phyloP scores from a whole-genome alignment of 306 rosid genomes.

The Biancaea sappan region DNA sequence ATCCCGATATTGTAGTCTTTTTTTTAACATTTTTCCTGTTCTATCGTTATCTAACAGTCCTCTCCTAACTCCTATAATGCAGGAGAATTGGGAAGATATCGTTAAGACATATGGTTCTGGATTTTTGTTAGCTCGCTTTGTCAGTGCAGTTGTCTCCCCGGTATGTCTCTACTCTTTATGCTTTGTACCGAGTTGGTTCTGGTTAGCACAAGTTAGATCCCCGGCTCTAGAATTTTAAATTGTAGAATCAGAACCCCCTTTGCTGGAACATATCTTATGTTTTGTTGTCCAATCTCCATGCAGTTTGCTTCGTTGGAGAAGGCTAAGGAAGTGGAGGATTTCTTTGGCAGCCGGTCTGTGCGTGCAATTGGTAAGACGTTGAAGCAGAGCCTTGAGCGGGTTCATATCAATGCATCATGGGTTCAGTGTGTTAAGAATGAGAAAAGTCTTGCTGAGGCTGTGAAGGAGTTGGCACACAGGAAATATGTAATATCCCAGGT shows the following conservation, averaged over 20 bases:
- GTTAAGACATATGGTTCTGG: slow-evolving; percentile 73
- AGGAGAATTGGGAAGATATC: slow-evolving; percentile 77
- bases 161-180: slow-evolving; percentile 48
- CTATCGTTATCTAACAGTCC: not conserved
- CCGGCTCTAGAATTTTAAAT: not conserved
- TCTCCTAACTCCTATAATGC: slow-evolving; percentile 36
- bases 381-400: slow-evolving; percentile 89
- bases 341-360: slow-evolving; percentile 57
- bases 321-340: slow-evolving; percentile 79
- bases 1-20: not conserved
- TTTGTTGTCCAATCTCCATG: slow-evolving; percentile 5
- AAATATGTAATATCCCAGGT: too few species aligned
- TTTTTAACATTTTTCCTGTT: not conserved
- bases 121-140: slow-evolving; percentile 70
- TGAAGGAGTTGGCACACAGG: slow-evolving; percentile 57
- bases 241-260: not conserved
- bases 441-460: slow-evolving; percentile 47
- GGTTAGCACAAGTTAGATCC: not conserved
- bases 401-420: slow-evolving; percentile 75
- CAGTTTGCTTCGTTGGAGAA: slow-evolving; percentile 92
- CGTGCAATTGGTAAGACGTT: slow-evolving; percentile 70
- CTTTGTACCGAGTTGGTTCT: slow-evolving; percentile 25
- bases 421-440: slow-evolving; percentile 64
- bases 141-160: slow-evolving; percentile 73
- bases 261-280: not conserved